Conservation (phyloP, 176 grass and related monocot genomes). For the Aegilops longissima region DNA sequence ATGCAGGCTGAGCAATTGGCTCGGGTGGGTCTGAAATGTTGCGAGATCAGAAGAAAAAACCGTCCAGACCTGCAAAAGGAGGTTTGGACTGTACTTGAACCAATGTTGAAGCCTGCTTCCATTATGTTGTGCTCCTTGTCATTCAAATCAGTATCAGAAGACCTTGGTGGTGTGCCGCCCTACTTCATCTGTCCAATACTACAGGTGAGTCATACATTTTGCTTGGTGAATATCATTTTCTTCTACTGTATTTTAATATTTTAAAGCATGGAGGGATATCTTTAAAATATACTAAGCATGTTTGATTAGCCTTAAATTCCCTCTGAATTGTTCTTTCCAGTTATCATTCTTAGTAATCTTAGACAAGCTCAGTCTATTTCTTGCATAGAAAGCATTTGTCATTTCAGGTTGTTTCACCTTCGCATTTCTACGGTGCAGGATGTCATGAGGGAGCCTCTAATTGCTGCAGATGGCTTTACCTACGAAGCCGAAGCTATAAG, state of each 20-base stretch:
- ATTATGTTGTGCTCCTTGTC: conserved; percentile 35
- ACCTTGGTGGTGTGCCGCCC: conserved; percentile 48
- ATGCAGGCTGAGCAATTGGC: conserved; percentile 58
- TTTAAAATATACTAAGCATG: background rate
- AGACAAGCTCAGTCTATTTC: background rate
- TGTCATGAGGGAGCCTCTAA: conserved; percentile 66
- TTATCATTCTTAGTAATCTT: conserved; percentile 2
- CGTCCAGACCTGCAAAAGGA: conserved; percentile 54
- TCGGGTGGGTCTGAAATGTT: conserved; percentile 55
- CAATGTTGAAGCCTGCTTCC: conserved; percentile 41
- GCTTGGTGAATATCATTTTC: background rate
- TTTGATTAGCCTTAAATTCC: background rate
- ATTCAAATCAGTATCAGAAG: conserved; percentile 54
- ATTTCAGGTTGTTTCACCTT: background rate
- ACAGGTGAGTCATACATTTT: conserved; percentile 37
- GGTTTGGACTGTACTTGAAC: conserved; percentile 59
- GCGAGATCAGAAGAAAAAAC: conserved; percentile 62
- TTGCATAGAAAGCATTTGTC: background rate
- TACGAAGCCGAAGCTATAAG: conserved; percentile 71
- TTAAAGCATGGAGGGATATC: background rate
- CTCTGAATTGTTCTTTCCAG: background rate
- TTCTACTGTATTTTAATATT: background rate
- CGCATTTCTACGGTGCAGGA: conserved; percentile 43
- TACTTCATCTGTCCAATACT: conserved; percentile 74
- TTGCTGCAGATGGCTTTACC: conserved; percentile 68